A percentile compares a stretch with the other conserved stretches of the same genome.
Evolutionary conservation across 2,329 filamentous ascomycete genomes (phyloP).

Genomic region (Sporothrix dimorphospora): DNA sequence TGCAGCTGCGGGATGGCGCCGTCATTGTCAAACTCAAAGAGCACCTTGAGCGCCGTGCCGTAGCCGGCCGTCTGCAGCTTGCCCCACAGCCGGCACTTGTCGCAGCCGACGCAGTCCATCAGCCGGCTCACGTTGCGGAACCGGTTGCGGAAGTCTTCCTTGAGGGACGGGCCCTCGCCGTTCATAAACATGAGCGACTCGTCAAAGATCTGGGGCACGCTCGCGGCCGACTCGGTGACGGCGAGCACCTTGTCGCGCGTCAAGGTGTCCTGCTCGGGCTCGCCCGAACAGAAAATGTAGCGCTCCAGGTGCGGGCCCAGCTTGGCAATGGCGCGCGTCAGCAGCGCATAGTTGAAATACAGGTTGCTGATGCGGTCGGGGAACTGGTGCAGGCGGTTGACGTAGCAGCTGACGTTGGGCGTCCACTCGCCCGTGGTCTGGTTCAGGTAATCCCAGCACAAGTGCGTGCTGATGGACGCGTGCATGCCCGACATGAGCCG

Average conservation of each 20-base stretch:
- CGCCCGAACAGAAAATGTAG: constrained; percentile 92
- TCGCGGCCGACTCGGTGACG: constrained; percentile 71
- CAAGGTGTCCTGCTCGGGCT: constrained; percentile 72
- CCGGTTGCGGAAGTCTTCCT: constrained; percentile 95
- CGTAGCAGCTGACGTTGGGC: constrained; percentile 88
- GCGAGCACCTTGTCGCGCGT: constrained; percentile 83
- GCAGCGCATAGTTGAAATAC: constrained; percentile 98
- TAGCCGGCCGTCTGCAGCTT: constrained; percentile 96
- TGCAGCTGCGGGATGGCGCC: constrained; percentile 69
- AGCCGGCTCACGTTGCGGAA: constrained; percentile 95
- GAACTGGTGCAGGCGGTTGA: constrained; percentile 77
- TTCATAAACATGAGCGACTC: constrained; percentile 94
- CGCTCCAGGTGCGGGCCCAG: constrained; percentile 74
- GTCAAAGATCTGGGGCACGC: constrained; percentile 82
- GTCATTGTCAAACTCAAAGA: constrained; percentile 85
- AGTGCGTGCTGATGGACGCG: constrained; percentile 91
- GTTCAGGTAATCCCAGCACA: constrained; percentile 96
- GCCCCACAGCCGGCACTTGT: constrained; percentile 97
- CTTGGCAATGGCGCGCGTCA: constrained; percentile 89
- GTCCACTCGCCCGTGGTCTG: constrained; percentile 93
- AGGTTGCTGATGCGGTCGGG: constrained; percentile 95
- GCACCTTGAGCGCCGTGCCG: constrained; percentile 89
- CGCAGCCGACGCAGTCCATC: constrained; percentile 98
- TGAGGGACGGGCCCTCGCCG: constrained; percentile 73
- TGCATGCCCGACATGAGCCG: constrained; percentile 96